A percentile compares a stretch with the other conserved stretches of the same genome.
Conservation (phyloP, 75 land plant species). For the Picea glauca region DNA sequence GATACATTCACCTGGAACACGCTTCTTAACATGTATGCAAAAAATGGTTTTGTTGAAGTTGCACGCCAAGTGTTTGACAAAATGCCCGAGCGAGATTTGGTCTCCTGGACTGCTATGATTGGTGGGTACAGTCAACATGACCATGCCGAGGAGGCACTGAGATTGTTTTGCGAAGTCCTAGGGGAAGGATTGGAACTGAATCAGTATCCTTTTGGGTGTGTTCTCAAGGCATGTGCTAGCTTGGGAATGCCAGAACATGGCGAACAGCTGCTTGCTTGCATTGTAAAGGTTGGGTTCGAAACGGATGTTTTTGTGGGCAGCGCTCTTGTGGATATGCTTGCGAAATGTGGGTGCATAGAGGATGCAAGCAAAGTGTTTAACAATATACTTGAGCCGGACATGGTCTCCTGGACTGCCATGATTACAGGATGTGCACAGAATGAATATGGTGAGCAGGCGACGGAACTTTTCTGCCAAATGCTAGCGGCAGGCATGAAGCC, state of each 20-base stretch:
- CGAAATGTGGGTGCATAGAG: slow-evolving; percentile 8
- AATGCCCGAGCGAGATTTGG: slow-evolving; percentile 33
- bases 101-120: slow-evolving; percentile 49
- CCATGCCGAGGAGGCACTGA: slow-evolving; percentile 21
- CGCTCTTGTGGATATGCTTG: slow-evolving; percentile 12
- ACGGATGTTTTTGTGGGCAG: slow-evolving; percentile 7
- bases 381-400: background rate
- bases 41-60: slow-evolving; percentile 17
- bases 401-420: slow-evolving; percentile 16
- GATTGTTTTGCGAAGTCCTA: slow-evolving; percentile 31
- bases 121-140: slow-evolving; percentile 31
- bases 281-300: slow-evolving; percentile 14
- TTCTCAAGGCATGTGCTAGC: slow-evolving; percentile 47
- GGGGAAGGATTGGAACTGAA: slow-evolving; percentile 24
- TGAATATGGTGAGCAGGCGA: slow-evolving; percentile 10
- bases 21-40: slow-evolving; percentile 40
- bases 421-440: slow-evolving; percentile 18
- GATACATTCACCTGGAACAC: slow-evolving; percentile 15
- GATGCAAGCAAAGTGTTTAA: slow-evolving; percentile 10
- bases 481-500: slow-evolving; percentile 12
- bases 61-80: slow-evolving; percentile 27
- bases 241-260: slow-evolving; percentile 29
- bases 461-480: slow-evolving; percentile 16
- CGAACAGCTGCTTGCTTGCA: slow-evolving; percentile 14
- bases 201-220: slow-evolving; percentile 26